Evolutionary conservation across 2,329 filamentous ascomycete genomes (phyloP).

Genomic region (Apiospora arundinis): DNA sequence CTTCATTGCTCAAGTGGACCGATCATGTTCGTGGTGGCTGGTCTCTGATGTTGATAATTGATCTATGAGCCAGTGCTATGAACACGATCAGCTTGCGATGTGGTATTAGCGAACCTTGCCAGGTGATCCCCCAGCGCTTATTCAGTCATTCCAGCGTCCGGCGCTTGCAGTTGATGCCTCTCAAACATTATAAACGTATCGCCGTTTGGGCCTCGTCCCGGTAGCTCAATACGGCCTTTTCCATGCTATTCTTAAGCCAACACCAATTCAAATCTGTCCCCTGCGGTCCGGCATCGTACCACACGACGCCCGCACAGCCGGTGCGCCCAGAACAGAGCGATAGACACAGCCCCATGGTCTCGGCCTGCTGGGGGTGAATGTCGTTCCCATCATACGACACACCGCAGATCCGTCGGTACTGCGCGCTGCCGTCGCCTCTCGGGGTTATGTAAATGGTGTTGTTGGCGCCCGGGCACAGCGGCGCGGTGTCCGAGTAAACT

Average conservation of each 20-base stretch:
- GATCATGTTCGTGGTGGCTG: too few relatives aligned
- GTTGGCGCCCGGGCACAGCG: background rate
- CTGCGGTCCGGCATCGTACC: slow-evolving; percentile 5
- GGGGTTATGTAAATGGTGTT: background rate
- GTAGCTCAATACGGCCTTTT: background rate
- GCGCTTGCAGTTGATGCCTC: too few relatives aligned
- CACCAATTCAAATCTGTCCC: slow-evolving; percentile 10
- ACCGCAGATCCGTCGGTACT: slow-evolving; percentile 4
- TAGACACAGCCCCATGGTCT: background rate
- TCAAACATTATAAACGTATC: background rate
- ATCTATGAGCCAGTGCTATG: too few relatives aligned
- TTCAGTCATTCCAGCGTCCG: background rate
- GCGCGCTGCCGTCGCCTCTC: background rate
- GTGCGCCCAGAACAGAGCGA: background rate
- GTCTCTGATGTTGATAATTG: too few relatives aligned
- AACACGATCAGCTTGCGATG: too few relatives aligned
- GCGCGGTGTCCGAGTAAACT: background rate
- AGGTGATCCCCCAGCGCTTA: too few relatives aligned
- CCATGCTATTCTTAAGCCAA: slow-evolving; percentile 3
- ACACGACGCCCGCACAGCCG: slow-evolving; percentile 4
- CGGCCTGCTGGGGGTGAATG: background rate
- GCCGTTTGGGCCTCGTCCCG: background rate
- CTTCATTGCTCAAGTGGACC: too few relatives aligned
- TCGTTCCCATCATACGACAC: slow-evolving; percentile 1
- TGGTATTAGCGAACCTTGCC: too few relatives aligned